Base-by-base conservation (phyloP, 2,329 filamentous ascomycete genomes). In the Neopestalotiopsis clavispora region DNA sequence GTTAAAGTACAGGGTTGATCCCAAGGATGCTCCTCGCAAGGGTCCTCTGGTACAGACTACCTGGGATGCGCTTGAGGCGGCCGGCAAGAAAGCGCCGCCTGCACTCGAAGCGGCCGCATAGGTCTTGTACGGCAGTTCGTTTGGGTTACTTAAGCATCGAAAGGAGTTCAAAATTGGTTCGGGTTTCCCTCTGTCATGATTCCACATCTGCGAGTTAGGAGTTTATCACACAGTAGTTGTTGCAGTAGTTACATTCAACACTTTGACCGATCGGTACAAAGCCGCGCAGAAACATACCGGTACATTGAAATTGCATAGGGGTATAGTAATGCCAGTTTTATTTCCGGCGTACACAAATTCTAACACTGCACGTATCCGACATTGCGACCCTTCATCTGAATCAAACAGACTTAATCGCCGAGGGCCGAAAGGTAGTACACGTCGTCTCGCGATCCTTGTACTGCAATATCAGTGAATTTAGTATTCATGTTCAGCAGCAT, bases 1-100 rank as follows among this genome's bases (percentile, higher is more conserved):
- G 83, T 89, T 99, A 83, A 97, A 94, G 85, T 98, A 97, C 75
- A 83, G 83, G 68, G 80, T 90, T 57, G 85, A 86, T 73, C 83
- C 82, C 79, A 91, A 92, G 80, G 92, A 98, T 74, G 87, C 84
- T 74, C 84, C 86, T 67, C 83, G 86, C 64, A 88, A 86, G 78
- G 85, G 86, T 0, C 69, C 82, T 2, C 77, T 88, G 78, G 78
- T 80, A 73, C 84, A 77, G 45, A 77, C 74, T 56, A 74, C 73
- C 13, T 75, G 75, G 80, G 69, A 81, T 80, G 77, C 67, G 12
- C 69, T 77, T n/a, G 73, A 74, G 40, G 70, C 74, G 52, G 71
- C 34, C 10, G 34, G 71, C 62, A 75, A 74, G 66, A 71, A 72
- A 65, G 61, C 72, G 49, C 73, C 73, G 38, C 73, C 73, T 28